A percentile compares a stretch with the other conserved stretches of the same genome.
These are phyloP conservation scores for Komagataella mondaviorum DNA, from an alignment of 805 yeast species.

Conservation along the genomic window DNA sequence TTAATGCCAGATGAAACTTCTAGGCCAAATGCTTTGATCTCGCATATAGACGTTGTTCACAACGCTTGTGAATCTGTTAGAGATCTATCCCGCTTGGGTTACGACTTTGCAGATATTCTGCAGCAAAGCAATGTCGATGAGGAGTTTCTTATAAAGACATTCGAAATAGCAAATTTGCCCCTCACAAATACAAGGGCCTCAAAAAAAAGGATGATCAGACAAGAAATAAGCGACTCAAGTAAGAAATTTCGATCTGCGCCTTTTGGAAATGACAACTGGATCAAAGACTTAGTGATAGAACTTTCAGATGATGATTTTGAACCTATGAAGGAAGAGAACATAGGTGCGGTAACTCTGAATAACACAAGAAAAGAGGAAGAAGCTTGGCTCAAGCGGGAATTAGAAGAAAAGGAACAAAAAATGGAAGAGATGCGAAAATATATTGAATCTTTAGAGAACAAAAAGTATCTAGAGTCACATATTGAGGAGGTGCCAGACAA, in stretches of 20 bases:
- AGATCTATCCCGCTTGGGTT: slow-evolving; percentile 11
- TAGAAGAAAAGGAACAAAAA: slow-evolving; percentile 8
- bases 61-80: slow-evolving; percentile 8
- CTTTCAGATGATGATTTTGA: slow-evolving; percentile 8
- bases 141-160: not conserved
- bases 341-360: not conserved
- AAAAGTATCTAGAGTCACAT: not conserved
- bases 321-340: not conserved
- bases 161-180: not conserved
- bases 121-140: not conserved
- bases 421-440: slow-evolving; percentile 8
- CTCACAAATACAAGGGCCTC: not conserved
- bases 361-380: slow-evolving; percentile 1
- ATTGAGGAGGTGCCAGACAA: not conserved
- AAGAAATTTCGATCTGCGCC: slow-evolving; percentile 1
- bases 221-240: not conserved
- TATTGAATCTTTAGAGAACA: slow-evolving; percentile 6
- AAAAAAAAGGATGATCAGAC: not conserved
- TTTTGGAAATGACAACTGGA: slow-evolving; percentile 9
- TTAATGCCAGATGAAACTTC: not conserved
- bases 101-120: slow-evolving; percentile 7
- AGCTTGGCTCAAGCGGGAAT: not conserved
- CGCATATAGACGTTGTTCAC: not conserved
- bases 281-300: slow-evolving; percentile 6
- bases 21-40: not conserved